Conservation (phyloP, 1,139 yeast species). For the Taphrina betulina region DNA sequence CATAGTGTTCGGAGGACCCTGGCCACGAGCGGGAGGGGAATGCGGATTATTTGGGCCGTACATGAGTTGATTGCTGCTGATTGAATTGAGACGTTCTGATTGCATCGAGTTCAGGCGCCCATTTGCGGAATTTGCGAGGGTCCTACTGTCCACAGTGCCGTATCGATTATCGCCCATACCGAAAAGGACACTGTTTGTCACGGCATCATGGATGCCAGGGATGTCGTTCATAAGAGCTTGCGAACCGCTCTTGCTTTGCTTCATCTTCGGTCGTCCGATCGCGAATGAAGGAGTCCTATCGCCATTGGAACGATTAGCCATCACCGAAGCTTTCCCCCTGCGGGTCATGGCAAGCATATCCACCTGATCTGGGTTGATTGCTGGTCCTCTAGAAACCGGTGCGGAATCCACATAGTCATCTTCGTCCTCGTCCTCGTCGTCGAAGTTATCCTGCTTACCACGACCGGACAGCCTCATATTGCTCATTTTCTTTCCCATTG, state of each 20-base stretch:
- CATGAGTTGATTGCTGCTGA: not conserved
- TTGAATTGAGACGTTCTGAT: slow-evolving; percentile 9
- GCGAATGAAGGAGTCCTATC: slow-evolving; percentile 5
- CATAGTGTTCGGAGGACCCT: slow-evolving; percentile 30
- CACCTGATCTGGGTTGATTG: slow-evolving; percentile 31
- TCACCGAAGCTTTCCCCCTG: slow-evolving; percentile 10
- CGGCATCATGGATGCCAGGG: slow-evolving; percentile 18
- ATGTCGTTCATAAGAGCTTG: slow-evolving; percentile 14
- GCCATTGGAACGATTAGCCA: not conserved
- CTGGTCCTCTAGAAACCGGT: slow-evolving; percentile 7
- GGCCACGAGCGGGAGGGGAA: slow-evolving; percentile 1
- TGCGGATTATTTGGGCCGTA: not conserved
- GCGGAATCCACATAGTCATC: slow-evolving; percentile 17
- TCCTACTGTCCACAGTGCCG: slow-evolving; percentile 25
- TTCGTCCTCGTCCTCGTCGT: slow-evolving; percentile 32
- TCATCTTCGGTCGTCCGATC: slow-evolving; percentile 11
- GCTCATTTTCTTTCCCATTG: slow-evolving; percentile 26
- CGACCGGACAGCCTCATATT: slow-evolving; percentile 24
- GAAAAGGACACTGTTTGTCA: slow-evolving; percentile 18
- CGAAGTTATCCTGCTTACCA: slow-evolving; percentile 2
- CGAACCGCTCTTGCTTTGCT: slow-evolving; percentile 6
- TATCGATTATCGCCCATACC: slow-evolving; percentile 32
- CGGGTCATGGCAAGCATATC: slow-evolving; percentile 35
- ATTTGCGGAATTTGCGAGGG: slow-evolving; percentile 16
- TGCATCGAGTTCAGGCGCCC: slow-evolving; percentile 25